Evolutionary conservation across 2,329 filamentous ascomycete species (phyloP), one percentile per base, ranked within the genome.

Genomic region (Epichloe hybrida): DNA sequence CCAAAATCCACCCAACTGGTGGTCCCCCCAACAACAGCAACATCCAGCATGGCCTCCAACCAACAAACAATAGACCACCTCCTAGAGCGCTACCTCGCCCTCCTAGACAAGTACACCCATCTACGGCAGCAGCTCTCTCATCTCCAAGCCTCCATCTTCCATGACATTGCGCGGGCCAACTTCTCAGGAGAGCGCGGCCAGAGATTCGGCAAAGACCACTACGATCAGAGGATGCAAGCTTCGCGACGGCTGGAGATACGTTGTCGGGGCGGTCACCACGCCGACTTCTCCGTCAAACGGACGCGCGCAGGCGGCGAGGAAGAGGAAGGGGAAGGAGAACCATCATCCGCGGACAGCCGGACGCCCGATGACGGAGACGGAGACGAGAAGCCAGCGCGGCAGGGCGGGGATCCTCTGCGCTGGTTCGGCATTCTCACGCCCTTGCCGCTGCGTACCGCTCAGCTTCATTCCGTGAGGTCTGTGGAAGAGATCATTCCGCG

Each of bases 181-280:
- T 89, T 87, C 66, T 71, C 77, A 31, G 79, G 78, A n/a, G 73
- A 79, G 61, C 71, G 77, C 12, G 77, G 81, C 35, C 64, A 79
- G 54, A 72, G 79, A 41, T 89, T 84, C 62, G 85, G 84, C 3
- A 75, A 72, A 55, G 82, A 87, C 58, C 76, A 79, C 60, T 91
- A 86, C 62, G 84, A 90, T 64, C 76, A 80, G 56, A 76, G 86
- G 45, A 87, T 88, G 80, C 80, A 80, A 61, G 83, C 84, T 3
- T 66, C 65, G 21, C 68, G 76, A 49, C 64, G 66, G 50, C 4
- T 51, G 17, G 21, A 39, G 2, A 41, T 48, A 5, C 12, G 7
- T 6, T n/a, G 11, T 38, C 20, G n/a, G 13, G 21, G 20, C 9
- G 27, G 27, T 27, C 5, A 34, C n/a, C 5, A 15, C 20, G 21